These are phyloP conservation scores for Penicillium sp. DNA, from an alignment of 2,329 filamentous ascomycete species.

Conservation along the genomic window DNA sequence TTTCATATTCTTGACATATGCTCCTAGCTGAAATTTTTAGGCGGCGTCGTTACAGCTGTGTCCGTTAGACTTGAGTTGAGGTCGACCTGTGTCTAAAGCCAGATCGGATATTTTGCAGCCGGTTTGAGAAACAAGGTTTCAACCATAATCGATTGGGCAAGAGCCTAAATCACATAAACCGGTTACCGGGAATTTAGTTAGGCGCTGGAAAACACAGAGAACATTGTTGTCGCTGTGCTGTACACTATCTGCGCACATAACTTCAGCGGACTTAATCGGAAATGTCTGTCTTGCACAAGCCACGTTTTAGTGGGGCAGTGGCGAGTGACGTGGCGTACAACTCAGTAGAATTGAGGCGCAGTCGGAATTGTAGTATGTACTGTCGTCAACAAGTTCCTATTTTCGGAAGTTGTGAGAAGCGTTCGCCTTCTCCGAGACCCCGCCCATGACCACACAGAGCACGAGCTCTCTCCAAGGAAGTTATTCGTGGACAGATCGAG, in stretches of 20 bases:
- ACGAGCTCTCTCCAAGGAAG: background rate
- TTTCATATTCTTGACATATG: background rate
- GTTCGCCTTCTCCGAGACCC: slow-evolving; percentile 1
- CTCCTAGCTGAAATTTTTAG: background rate
- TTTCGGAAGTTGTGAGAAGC: slow-evolving; percentile 6
- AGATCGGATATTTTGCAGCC: background rate
- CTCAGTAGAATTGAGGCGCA: slow-evolving; percentile 6
- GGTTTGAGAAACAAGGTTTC: slow-evolving; percentile 7
- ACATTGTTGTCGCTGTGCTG: background rate
- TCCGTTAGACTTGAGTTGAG: background rate
- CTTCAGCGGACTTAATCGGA: background rate
- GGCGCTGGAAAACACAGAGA: slow-evolving; percentile 3
- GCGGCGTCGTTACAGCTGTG: background rate
- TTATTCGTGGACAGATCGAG: background rate
- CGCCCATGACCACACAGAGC: background rate
- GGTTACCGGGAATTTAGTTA: slow-evolving; percentile 5
- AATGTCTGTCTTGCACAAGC: slow-evolving; percentile 2
- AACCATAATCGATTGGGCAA: slow-evolving; percentile 5
- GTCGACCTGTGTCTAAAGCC: background rate
- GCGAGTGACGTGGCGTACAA: slow-evolving; percentile 20
- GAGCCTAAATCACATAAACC: background rate
- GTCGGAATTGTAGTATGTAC: background rate
- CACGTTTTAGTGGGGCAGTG: slow-evolving; percentile 12
- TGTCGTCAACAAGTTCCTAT: slow-evolving; percentile 13
- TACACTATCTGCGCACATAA: background rate